Evolutionary conservation across 1,284 basidiomycete genomes (phyloP), one percentile per base, ranked within the genome.

Genomic region (Fomitopsis betulina): DNA sequence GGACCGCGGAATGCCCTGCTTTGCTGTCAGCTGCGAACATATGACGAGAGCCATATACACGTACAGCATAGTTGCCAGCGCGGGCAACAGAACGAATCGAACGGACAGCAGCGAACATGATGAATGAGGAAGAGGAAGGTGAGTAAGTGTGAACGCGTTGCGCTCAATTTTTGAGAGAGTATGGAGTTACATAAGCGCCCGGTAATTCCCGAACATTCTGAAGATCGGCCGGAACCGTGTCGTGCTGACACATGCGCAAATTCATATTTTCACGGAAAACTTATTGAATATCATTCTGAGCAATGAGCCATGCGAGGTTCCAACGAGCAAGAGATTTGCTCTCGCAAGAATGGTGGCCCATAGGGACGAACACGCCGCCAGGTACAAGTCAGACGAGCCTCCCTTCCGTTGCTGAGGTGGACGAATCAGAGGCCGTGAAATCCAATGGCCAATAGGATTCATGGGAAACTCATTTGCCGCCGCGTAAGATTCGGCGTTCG

Each of bases 1-100:
- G 59, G 84, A 83, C 67, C 87, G 86, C 65, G 85, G 81, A 68
- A 88, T 73, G 67, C 80, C 81, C 86, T 89, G 58, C 13, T n/a
- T 39, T 49, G 21, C 19, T 17, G 52, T 69, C 56, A 70, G 61
- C 8, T 15, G 5, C 8, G 13, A 13, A 13, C 9, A 30, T 4
- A 3, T 10, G 19, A 8, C 7, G 9, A 15, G 2, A 12, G 17
- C 17, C 52, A 39, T 17, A 0, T 7, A 21, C 17, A 77, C 85
- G 52, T 71, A 88, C 88, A 66, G 83, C 81, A 81, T 84, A 87
- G 71, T 76, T 79, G 71, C 85, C 85, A 59, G 81, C 75, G 73
- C 87, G 84, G 62, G 79, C 72, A 60, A 79, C 79, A 65, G 76
- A 70, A 68, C 85, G 83, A 61, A 84, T 68, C 64, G 82, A 84